phyloP scores from a whole-genome alignment of 2,329 filamentous ascomycete species.

The Fusarium equiseti region DNA sequence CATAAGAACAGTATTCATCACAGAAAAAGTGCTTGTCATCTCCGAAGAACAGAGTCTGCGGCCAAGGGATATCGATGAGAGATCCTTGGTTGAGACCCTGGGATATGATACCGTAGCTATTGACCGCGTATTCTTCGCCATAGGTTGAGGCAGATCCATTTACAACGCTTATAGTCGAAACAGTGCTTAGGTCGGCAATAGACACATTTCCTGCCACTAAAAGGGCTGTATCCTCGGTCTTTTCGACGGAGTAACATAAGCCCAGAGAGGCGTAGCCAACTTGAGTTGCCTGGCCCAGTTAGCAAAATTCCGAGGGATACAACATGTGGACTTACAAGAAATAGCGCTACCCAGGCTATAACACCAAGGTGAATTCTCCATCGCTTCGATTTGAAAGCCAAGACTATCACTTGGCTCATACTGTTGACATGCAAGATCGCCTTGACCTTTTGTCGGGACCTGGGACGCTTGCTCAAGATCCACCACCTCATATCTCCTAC shows the following conservation, averaged over 20 bases:
- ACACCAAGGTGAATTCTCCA: slow-evolving; percentile 27
- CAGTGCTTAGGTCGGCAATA: slow-evolving; percentile 52
- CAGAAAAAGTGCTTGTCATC: slow-evolving; percentile 51
- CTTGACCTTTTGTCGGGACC: slow-evolving; percentile 50
- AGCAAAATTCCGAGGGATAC: background rate
- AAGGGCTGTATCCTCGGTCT: slow-evolving; percentile 49
- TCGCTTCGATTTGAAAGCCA: slow-evolving; percentile 31
- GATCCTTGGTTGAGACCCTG: slow-evolving; percentile 43
- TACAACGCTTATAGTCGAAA: slow-evolving; percentile 51
- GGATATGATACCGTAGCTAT: slow-evolving; percentile 56
- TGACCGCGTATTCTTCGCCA: slow-evolving; percentile 54
- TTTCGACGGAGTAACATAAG: slow-evolving; percentile 58
- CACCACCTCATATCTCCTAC: slow-evolving; percentile 59
- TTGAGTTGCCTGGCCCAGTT: slow-evolving; percentile 53
- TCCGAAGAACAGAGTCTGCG: slow-evolving; percentile 46
- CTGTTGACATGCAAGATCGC: slow-evolving; percentile 29
- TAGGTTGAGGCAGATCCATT: slow-evolving; percentile 16
- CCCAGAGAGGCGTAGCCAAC: slow-evolving; percentile 57
- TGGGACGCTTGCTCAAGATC: slow-evolving; percentile 54
- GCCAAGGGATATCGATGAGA: slow-evolving; percentile 37
- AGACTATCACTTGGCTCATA: slow-evolving; percentile 24
- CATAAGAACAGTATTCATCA: slow-evolving; percentile 49
- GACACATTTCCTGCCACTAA: slow-evolving; percentile 50
- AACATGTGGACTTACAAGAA: slow-evolving; percentile 9
- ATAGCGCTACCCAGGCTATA: slow-evolving; percentile 18